Percentiles rank a stretch among this genome's conserved stretches.
phyloP scores from a whole-genome alignment of 2,329 filamentous ascomycete genomes.

The Trichoderma pleuroti region DNA sequence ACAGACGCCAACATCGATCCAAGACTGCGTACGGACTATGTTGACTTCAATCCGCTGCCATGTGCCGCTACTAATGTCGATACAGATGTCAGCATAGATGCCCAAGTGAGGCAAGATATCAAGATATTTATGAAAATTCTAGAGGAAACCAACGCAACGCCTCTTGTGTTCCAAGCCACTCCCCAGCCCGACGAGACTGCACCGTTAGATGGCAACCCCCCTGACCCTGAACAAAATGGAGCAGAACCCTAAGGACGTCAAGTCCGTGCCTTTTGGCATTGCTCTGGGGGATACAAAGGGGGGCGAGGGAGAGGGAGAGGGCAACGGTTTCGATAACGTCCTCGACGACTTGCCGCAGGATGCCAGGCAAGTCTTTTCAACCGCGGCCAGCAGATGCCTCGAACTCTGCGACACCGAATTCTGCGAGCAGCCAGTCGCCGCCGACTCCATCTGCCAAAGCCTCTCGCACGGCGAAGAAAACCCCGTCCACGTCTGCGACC shows the following conservation, averaged over 20 bases:
- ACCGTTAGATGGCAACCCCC: background rate
- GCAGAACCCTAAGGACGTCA: background rate
- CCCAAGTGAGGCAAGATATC: background rate
- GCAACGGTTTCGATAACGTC: background rate
- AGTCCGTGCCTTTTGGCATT: background rate
- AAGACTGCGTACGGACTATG: background rate
- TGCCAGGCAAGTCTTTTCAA: background rate
- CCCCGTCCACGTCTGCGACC: slow-evolving; percentile 18
- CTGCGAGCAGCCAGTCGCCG: background rate
- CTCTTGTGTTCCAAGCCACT: background rate
- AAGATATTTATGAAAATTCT: background rate
- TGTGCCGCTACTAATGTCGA: background rate
- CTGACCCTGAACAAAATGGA: background rate
- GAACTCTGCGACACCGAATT: background rate
- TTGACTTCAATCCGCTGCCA: background rate
- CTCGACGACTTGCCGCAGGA: background rate
- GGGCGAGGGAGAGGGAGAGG: background rate
- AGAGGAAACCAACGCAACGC: background rate
- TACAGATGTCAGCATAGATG: background rate
- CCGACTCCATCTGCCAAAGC: background rate
- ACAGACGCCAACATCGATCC: background rate
- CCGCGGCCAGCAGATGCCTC: background rate
- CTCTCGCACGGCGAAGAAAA: background rate
- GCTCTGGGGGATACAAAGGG: background rate
- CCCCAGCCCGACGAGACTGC: background rate